Evolutionary conservation across 495 filamentous ascomycete species (phyloP).

Genomic region (Neurospora sp.): DNA sequence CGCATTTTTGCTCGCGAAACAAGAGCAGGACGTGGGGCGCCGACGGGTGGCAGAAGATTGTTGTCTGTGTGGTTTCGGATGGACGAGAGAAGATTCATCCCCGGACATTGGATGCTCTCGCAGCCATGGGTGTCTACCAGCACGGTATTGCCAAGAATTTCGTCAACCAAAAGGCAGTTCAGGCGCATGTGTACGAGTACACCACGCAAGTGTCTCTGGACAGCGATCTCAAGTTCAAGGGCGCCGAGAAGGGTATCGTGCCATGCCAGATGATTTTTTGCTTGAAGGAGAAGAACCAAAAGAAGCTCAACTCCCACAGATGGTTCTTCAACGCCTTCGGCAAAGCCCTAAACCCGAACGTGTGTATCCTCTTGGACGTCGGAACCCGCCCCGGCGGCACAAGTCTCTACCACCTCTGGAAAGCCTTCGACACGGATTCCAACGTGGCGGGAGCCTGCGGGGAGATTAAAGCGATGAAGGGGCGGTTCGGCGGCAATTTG

Average conservation of each 20-base stretch:
- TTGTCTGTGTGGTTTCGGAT: slow-evolving; percentile 92
- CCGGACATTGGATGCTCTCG: slow-evolving; percentile 87
- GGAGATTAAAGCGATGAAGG: slow-evolving; percentile 94
- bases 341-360: slow-evolving; percentile 82
- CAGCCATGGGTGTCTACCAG: slow-evolving; percentile 97
- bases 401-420: slow-evolving; percentile 97
- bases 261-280: slow-evolving; percentile 98
- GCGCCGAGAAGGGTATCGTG: slow-evolving; percentile 97
- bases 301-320: slow-evolving; percentile 96
- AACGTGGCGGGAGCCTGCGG: slow-evolving; percentile 94
- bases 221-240: slow-evolving; percentile 93
- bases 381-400: slow-evolving; percentile 81
- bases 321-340: slow-evolving; percentile 99
- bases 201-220: slow-evolving; percentile 97
- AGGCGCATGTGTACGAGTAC: slow-evolving; percentile 96
- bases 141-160: slow-evolving; percentile 97
- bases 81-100: slow-evolving; percentile 91
- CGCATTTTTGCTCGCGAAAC: slow-evolving; percentile 85
- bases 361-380: slow-evolving; percentile 93
- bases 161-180: slow-evolving; percentile 78
- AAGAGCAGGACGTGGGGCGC: slow-evolving; percentile 96
- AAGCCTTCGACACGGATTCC: slow-evolving; percentile 95
- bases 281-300: slow-evolving; percentile 93
- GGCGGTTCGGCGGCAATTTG: slow-evolving; percentile 68
- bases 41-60: slow-evolving; percentile 97